phyloP scores from a whole-genome alignment of 148 eudicot genomes.

The Talinum fruticosum region DNA sequence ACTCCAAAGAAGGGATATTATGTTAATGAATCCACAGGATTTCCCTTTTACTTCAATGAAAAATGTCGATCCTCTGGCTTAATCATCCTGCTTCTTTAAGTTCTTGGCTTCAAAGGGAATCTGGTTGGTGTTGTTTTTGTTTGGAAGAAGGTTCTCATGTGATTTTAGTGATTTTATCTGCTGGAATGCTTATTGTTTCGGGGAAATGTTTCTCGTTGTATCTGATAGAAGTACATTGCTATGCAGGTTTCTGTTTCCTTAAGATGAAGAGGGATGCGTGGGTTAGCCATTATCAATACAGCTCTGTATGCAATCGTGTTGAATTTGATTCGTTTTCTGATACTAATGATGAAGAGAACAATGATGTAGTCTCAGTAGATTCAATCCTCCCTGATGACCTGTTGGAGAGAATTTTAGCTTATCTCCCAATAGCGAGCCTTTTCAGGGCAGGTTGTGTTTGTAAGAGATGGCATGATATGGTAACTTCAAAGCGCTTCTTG shows the following conservation, averaged over 20 bases:
- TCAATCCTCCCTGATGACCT: slow-evolving; percentile 76
- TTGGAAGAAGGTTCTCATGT: not conserved
- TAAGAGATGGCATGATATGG: slow-evolving; percentile 82
- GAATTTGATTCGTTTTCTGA: slow-evolving; percentile 46
- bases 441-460: slow-evolving; percentile 86
- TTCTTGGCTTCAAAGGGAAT: not conserved
- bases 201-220: not conserved
- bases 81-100: not conserved
- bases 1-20: too few species aligned
- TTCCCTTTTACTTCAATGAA: not conserved
- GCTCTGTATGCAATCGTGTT: slow-evolving; percentile 19
- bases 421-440: slow-evolving; percentile 77
- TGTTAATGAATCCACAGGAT: too few species aligned
- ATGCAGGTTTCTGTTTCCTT: slow-evolving; percentile 18
- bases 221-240: slow-evolving; percentile 7
- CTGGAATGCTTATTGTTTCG: not conserved
- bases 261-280: slow-evolving; percentile 62
- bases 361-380: slow-evolving; percentile 53
- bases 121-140: not conserved
- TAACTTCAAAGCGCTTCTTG: slow-evolving; percentile 66
- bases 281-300: slow-evolving; percentile 47
- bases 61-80: not conserved
- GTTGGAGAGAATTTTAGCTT: slow-evolving; percentile 70
- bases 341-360: slow-evolving; percentile 40
- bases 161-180: not conserved